Evolutionary conservation across 345 rosid species (phyloP), one percentile per base, ranked within the genome.

Genomic region (Gossypium sturtianum): DNA sequence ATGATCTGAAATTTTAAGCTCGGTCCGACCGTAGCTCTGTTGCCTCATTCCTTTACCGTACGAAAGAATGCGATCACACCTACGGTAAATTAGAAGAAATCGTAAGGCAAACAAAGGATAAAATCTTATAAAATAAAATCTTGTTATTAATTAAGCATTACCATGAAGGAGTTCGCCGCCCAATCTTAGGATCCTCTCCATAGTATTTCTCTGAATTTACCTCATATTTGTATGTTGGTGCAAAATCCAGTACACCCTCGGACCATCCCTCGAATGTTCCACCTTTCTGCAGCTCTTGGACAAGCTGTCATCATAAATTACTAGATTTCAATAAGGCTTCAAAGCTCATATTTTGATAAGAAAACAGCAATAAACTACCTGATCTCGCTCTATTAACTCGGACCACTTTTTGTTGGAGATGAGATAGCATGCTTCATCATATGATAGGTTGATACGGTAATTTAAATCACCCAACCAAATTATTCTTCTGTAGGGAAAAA

Each of bases 391-490:
- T 16, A 76, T 58, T 77, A 94, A 85, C 74, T 84, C 53, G 41
- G 91, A 84, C 93, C 97, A 94, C 71, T 90, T 82, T 83, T 77
- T 83, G 78, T 64, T 85, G 62, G 89, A 83, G 62, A 94, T 87
- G 56, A 90, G 82, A 57, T 89, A 90, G 61, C 80, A 81, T 34
- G 87, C 80, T 82, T 83, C 82, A 62, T 90, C 92, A 74, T 92
- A 89, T 3, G 95, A 79, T 81, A 87, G 63, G 78, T 88, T 92
- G 74, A 94, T 86, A n/a, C 98, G 88, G 77, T 92, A 94, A 78
- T 94, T 94, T 75, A 94, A 84, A 83, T 94, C 98, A 34, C 98
- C 99, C 66, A 94, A 78, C 99, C 98, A 95, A 47, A 95, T 83
- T 61, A 91, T 83, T 84, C 86, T 83, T 65, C 99, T 95, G 29